Conservation (phyloP, 2,329 filamentous ascomycete species). For the Colletotrichum magnum region DNA sequence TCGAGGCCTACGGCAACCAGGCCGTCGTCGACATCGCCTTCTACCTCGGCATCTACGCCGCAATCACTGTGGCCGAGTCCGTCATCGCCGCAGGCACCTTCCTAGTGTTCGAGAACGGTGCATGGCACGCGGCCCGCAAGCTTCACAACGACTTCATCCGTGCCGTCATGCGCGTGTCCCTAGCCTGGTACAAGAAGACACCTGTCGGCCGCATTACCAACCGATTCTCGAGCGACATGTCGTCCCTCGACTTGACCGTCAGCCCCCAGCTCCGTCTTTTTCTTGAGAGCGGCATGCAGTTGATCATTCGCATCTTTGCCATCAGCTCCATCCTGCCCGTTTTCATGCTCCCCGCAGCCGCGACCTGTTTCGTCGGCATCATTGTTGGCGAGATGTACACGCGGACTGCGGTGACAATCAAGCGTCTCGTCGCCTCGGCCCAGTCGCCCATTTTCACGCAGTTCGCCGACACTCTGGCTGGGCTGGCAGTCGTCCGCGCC, state of each 20-base stretch:
- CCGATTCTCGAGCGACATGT: conserved; percentile 70
- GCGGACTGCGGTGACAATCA: conserved; percentile 62
- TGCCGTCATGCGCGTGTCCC: conserved; percentile 66
- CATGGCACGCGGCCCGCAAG: conserved; percentile 68
- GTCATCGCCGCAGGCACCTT: conserved; percentile 58
- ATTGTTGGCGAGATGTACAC: conserved; percentile 66
- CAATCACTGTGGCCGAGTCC: conserved; percentile 59
- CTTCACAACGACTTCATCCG: conserved; percentile 68
- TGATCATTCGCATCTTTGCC: conserved; percentile 62
- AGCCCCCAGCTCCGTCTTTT: conserved; percentile 60
- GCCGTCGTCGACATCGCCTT: conserved; percentile 61
- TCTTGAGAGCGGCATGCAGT: conserved; percentile 57
- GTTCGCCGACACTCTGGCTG: conserved; percentile 67
- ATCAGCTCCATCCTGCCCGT: conserved; percentile 67
- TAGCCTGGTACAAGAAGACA: conserved; percentile 70
- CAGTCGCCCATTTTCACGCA: conserved; percentile 71
- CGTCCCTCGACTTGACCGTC: conserved; percentile 66
- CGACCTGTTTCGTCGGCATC: conserved; percentile 62
- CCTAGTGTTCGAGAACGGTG: conserved; percentile 66
- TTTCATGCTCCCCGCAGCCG: conserved; percentile 62
- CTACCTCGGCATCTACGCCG: conserved; percentile 68
- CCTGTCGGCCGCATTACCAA: conserved; percentile 68
- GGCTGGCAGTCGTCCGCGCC: conserved; percentile 64
- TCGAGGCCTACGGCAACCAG: conserved; percentile 63
- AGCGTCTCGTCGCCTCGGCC: conserved; percentile 60